Conservation (phyloP, 306 rosid genomes). For the Casuarina cunninghamiana region DNA sequence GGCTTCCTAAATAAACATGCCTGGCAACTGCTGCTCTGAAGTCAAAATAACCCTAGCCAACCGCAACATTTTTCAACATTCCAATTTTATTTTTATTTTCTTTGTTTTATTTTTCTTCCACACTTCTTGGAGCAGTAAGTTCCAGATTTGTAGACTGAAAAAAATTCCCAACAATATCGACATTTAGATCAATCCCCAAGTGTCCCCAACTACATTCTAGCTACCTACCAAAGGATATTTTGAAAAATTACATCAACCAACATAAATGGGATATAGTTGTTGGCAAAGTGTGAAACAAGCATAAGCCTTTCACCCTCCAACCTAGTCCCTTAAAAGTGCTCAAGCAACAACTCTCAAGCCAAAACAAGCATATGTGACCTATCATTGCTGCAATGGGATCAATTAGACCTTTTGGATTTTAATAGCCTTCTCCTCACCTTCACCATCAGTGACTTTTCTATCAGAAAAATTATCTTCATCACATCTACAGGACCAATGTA, state of each 20-base stretch:
- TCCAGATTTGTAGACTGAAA: not conserved
- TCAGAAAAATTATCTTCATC: too few relatives aligned
- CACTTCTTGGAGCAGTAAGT: conserved; percentile 10
- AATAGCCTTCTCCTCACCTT: too few relatives aligned
- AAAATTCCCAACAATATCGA: not conserved
- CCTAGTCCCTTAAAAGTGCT: too few relatives aligned
- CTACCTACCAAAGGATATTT: not conserved
- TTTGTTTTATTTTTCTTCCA: conserved; percentile 30
- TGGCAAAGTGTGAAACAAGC: too few relatives aligned
- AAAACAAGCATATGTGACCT: too few relatives aligned
- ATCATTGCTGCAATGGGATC: too few relatives aligned
- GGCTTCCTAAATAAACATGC: not conserved
- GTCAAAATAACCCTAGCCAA: not conserved
- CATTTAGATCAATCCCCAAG: not conserved
- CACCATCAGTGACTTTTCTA: too few relatives aligned
- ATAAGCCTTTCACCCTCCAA: too few relatives aligned
- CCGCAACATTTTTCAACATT: not conserved
- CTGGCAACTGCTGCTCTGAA: not conserved
- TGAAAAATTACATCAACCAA: not conserved
- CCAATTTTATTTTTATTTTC: not conserved
- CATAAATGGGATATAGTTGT: too few relatives aligned
- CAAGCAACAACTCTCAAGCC: too few relatives aligned
- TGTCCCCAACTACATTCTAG: not conserved
- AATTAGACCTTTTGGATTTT: too few relatives aligned
- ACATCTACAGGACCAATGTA: too few relatives aligned